Evolutionary conservation across 108 stramenopile species (phyloP), one percentile per base, ranked within the genome.

Genomic region (Nannochloropsis salina): DNA sequence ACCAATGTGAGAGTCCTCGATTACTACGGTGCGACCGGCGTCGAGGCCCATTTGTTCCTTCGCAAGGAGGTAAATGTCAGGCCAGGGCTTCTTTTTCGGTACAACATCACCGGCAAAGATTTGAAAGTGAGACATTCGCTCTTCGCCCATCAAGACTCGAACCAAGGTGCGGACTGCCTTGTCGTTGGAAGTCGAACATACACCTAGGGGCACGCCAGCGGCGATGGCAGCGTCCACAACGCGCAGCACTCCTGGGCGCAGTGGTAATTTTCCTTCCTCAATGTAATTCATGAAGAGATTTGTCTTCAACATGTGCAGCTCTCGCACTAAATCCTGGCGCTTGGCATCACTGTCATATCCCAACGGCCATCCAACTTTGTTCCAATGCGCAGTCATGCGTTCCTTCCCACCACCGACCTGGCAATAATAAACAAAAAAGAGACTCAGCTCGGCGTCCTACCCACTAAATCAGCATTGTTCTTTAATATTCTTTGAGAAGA

Each of bases 101-200:
- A 96, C 97, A 92, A 96, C 94, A 84, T 97, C 97, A 9, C 97
- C 97, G 1, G 97, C 97, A 91, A 95, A 97, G 44, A 97, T 95
- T 81, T 90, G 88, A 83, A 97, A 93, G 45, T 92, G 90, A 3
- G 90, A 44, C 1, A 90, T 91, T 2, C 96, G 92, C 21, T 95
- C 93, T 43, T 85, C 82, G 42, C 97, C 97, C 94, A 97, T 94
- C 6, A 97, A 90, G 43, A 94, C 94, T 1, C 82, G 61, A 20
- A 96, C 95, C 9, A 97, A 84, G 85, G 95, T 97, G 4, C 88
- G 81, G 1, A 97, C 97, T 1, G 96, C 97, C 89, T 92, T 92
- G 92, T 97, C 97, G 44, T 92, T 95, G 18, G 94, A 94, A 2
- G 97, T 97, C 3, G 94, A 94, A 89, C 97, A 97, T 15, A 97